A percentile compares a stretch with the other conserved stretches of the same genome.
phyloP scores from a whole-genome alignment of 2,329 filamentous ascomycete genomes.

The Colletotrichum chrysophilum region DNA sequence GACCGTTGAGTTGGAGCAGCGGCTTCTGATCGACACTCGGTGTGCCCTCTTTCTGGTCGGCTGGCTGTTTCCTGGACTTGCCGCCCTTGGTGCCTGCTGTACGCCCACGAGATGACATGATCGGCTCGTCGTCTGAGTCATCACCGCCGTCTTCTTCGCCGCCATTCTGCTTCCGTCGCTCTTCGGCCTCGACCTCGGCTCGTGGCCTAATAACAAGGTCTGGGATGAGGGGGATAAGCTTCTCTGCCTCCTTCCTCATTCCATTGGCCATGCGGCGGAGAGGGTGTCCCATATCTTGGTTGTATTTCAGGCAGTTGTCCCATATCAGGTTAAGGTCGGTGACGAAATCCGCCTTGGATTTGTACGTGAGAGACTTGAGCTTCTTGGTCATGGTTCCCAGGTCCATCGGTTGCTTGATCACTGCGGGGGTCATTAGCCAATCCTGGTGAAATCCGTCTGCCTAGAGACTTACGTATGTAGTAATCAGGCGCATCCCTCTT shows the following conservation, averaged over 20 bases:
- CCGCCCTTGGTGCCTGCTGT: constrained; percentile 84
- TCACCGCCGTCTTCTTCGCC: constrained; percentile 83
- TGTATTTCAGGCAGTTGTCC: constrained; percentile 96
- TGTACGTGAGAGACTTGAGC: constrained; percentile 79
- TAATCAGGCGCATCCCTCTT: constrained; percentile 98
- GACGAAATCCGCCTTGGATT: constrained; percentile 93
- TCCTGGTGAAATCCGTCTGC: not conserved
- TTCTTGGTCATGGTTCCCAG: constrained; percentile 99
- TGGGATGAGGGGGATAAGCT: constrained; percentile 92
- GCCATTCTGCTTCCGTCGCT: constrained; percentile 84
- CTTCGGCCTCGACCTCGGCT: constrained; percentile 90
- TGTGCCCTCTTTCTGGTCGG: constrained; percentile 79
- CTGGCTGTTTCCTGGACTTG: constrained; percentile 75
- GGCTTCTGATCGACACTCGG: constrained; percentile 79
- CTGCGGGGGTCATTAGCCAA: constrained; percentile 46
- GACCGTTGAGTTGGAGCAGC: constrained; percentile 68
- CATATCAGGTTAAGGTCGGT: constrained; percentile 93
- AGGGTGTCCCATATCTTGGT: constrained; percentile 86
- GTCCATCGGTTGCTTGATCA: constrained; percentile 98
- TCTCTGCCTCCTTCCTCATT: constrained; percentile 98
- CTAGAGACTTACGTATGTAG: constrained; percentile 73
- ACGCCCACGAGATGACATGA: constrained; percentile 94
- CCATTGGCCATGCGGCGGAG: constrained; percentile 91
- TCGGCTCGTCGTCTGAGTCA: constrained; percentile 95
- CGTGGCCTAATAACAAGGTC: constrained; percentile 90